phyloP scores from a whole-genome alignment of 345 rosid species.

The Turritis glabra region DNA sequence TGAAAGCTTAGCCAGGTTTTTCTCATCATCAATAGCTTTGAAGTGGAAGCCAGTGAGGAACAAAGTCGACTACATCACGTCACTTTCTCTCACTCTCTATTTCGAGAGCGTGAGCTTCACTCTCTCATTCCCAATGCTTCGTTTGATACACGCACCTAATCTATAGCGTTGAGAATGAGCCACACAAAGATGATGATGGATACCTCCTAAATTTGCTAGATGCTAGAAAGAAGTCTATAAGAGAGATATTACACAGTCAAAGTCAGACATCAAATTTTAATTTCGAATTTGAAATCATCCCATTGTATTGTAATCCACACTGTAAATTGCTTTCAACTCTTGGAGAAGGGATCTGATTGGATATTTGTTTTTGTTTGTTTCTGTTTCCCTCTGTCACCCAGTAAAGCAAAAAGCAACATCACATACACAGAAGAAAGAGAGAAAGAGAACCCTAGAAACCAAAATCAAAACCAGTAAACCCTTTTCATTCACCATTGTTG shows the following conservation, averaged over 20 bases:
- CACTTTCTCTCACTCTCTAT: slow-evolving; percentile 15
- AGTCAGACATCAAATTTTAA: slow-evolving; percentile 22
- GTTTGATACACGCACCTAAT: slow-evolving; percentile 28
- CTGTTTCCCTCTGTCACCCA: slow-evolving; percentile 30
- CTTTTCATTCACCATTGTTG: slow-evolving; percentile 33
- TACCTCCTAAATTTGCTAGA: slow-evolving; percentile 22
- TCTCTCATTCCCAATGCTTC: slow-evolving; percentile 15
- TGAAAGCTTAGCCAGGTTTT: slow-evolving; percentile 24
- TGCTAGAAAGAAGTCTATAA: slow-evolving; percentile 31
- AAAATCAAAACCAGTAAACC: not conserved
- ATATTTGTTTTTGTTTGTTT: slow-evolving; percentile 36
- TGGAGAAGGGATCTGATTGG: slow-evolving; percentile 32
- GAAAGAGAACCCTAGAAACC: slow-evolving; percentile 10
- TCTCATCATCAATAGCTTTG: slow-evolving; percentile 15
- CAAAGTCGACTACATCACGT: slow-evolving; percentile 27
- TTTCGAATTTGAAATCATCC: slow-evolving; percentile 23
- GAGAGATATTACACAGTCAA: slow-evolving; percentile 21
- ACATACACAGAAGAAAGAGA: slow-evolving; percentile 3
- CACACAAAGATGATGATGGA: slow-evolving; percentile 11
- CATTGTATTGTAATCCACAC: slow-evolving; percentile 31
- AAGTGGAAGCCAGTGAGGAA: slow-evolving; percentile 35
- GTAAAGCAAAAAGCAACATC: slow-evolving; percentile 38
- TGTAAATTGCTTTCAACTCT: slow-evolving; percentile 38
- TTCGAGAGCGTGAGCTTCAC: not conserved
- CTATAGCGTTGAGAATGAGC: not conserved